These are phyloP conservation scores for Castanopsis chinensis DNA, from an alignment of 306 rosid species.

Conservation along the genomic window DNA sequence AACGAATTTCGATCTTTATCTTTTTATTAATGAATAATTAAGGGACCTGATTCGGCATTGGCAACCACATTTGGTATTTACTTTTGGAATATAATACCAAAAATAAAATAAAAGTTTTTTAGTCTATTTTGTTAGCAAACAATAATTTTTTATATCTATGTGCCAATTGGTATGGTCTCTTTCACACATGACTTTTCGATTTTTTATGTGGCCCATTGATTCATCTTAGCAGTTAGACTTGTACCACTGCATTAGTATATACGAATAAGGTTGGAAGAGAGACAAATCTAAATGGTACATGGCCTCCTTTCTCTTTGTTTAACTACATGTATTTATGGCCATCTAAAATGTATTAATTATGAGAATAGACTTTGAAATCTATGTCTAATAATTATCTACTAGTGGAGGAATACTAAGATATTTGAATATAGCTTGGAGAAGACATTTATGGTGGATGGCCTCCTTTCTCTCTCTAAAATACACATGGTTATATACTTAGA, in stretches of 20 bases:
- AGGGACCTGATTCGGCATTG: constrained; percentile 22
- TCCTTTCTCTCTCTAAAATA: too few relatives aligned
- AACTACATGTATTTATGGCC: too few relatives aligned
- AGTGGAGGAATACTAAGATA: too few relatives aligned
- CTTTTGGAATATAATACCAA: background rate
- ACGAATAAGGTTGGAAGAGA: too few relatives aligned
- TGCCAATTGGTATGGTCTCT: background rate
- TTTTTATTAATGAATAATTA: constrained; percentile 3
- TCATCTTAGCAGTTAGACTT: background rate
- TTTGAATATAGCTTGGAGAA: too few relatives aligned
- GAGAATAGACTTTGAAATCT: too few relatives aligned
- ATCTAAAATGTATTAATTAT: too few relatives aligned
- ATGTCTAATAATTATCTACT: too few relatives aligned
- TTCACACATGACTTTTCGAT: background rate
- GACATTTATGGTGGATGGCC: too few relatives aligned
- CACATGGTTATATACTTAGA: too few relatives aligned
- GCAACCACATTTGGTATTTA: background rate
- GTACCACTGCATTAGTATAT: too few relatives aligned
- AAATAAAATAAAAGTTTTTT: background rate
- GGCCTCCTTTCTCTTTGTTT: too few relatives aligned
- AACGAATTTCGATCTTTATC: constrained; percentile 1
- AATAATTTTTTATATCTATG: background rate
- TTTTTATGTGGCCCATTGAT: background rate
- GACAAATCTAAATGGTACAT: background rate
- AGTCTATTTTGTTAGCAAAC: background rate